Evolutionary conservation across 768 basidiomycete genomes (phyloP), one percentile per base, ranked within the genome.

Genomic region (Boletus reticuloceps): DNA sequence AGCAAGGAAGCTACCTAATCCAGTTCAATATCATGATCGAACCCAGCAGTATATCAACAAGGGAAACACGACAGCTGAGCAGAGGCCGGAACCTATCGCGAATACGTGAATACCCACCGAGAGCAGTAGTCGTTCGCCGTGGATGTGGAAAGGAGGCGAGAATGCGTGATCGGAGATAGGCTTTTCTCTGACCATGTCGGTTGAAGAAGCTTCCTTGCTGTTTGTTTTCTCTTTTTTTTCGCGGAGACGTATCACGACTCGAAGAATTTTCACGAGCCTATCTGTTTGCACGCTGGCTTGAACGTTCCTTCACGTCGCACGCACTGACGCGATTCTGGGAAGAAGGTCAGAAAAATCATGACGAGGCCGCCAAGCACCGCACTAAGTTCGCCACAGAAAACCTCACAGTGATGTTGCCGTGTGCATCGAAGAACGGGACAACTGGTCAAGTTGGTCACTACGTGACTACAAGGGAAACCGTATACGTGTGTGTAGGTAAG

Each of bases 21-120:
- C 51, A 64, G 55, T 53, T 52, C 53, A 6, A 22, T 61, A 47
- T 56, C 53, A 51, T 37, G 56, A 47, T 53, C 5, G 53, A 50
- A 58, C 50, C 51, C 19, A 32, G 58, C 46, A 56, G 48, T 53
- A 59, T 36, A 59, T 53, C 50, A 40, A 47, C 32, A 19, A 46
- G 29, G 43, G 40, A 53, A 43, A 58, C 39, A 47, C 54, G 39
- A 54, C 41, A 10, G 31, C 39, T 29, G 25, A 50, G 31, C 39
- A 44, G 27, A 29, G 27, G 27, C 27, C 27, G 27, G 27, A 29
- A 29, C 27, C 27, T 25, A 51, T 38, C 27, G 9, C 25, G 74
- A 76, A 65, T 36, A 25, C 61, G 82, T 83, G 80, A 71, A 86
- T 78, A 49, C 77, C 40, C 76, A 55, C 84, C 85, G 59, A 87